phyloP scores from a whole-genome alignment of 352 stramenopile species.

The Pythium periplocum region DNA sequence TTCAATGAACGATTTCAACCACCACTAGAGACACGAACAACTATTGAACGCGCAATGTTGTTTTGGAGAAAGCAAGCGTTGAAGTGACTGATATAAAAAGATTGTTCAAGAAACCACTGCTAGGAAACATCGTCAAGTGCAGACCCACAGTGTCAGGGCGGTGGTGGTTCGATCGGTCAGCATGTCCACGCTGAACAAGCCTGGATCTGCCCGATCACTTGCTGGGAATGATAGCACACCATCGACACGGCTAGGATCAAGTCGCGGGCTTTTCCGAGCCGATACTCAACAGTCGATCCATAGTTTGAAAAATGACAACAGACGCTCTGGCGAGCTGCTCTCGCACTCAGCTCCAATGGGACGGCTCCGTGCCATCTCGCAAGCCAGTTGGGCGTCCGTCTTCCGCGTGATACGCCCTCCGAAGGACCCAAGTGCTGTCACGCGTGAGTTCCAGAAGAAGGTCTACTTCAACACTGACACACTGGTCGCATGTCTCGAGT shows the following conservation, averaged over 20 bases:
- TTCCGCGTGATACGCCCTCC: constrained; percentile 6
- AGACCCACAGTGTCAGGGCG: too few species aligned
- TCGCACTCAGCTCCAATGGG: background rate
- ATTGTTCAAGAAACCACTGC: too few species aligned
- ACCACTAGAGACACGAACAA: too few species aligned
- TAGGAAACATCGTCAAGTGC: too few species aligned
- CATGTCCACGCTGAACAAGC: too few species aligned
- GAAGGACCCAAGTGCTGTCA: constrained; percentile 5
- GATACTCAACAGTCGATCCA: constrained; percentile 7
- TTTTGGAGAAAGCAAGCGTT: too few species aligned
- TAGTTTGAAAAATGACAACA: constrained; percentile 2
- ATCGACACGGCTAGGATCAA: background rate
- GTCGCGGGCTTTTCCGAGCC: constrained; percentile 5
- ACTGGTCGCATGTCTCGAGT: constrained; percentile 32
- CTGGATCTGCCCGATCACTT: too few species aligned
- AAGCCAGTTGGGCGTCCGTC: constrained; percentile 13
- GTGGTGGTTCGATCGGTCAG: too few species aligned
- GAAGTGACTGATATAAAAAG: too few species aligned
- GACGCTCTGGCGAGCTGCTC: background rate
- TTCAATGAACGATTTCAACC: too few species aligned
- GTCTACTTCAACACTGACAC: constrained; percentile 33
- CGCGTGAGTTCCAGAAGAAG: constrained; percentile 36
- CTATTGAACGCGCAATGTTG: too few species aligned
- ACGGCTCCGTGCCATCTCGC: constrained; percentile 12
- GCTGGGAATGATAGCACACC: too few species aligned